phyloP scores from a whole-genome alignment of 1,139 yeast genomes.

The Yamadazyma epiphylla region DNA sequence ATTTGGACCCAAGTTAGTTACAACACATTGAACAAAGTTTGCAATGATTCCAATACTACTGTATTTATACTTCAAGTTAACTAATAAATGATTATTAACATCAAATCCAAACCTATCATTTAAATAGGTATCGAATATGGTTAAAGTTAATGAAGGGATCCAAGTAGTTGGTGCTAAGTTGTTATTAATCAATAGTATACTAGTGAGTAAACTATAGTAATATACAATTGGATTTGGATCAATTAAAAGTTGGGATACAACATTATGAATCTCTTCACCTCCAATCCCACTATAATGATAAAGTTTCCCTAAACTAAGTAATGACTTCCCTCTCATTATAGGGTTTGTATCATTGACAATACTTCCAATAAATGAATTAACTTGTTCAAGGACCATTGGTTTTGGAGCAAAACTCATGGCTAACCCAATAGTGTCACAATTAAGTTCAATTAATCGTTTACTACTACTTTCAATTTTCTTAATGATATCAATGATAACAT shows the following conservation, averaged over 20 bases:
- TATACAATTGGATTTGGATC: constrained; percentile 90
- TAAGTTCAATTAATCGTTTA: constrained; percentile 41
- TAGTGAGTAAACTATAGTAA: constrained; percentile 62
- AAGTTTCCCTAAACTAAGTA: constrained; percentile 59
- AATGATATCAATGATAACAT: constrained; percentile 55
- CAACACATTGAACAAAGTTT: constrained; percentile 25
- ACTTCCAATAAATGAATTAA: constrained; percentile 53
- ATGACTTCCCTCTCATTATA: constrained; percentile 58
- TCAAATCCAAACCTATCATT: constrained; percentile 46
- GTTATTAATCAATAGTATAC: constrained; percentile 51
- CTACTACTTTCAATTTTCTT: constrained; percentile 42
- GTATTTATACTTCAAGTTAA: constrained; percentile 28
- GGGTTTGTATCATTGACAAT: constrained; percentile 56
- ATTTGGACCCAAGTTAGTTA: constrained; percentile 40
- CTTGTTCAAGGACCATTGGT: constrained; percentile 39
- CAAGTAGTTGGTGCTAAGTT: constrained; percentile 50
- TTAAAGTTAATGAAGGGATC: constrained; percentile 44
- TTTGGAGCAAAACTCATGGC: constrained; percentile 42
- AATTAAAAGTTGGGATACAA: constrained; percentile 54
- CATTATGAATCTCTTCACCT: constrained; percentile 46
- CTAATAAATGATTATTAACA: constrained; percentile 18
- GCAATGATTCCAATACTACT: constrained; percentile 22
- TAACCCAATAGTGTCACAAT: constrained; percentile 68
- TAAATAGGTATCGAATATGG: constrained; percentile 46
- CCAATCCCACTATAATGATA: constrained; percentile 38